A percentile compares a stretch with the other conserved stretches of the same genome.
These are phyloP conservation scores for Phaeodactylum tricornutum DNA, from an alignment of 108 stramenopile species.

Conservation along the genomic window DNA sequence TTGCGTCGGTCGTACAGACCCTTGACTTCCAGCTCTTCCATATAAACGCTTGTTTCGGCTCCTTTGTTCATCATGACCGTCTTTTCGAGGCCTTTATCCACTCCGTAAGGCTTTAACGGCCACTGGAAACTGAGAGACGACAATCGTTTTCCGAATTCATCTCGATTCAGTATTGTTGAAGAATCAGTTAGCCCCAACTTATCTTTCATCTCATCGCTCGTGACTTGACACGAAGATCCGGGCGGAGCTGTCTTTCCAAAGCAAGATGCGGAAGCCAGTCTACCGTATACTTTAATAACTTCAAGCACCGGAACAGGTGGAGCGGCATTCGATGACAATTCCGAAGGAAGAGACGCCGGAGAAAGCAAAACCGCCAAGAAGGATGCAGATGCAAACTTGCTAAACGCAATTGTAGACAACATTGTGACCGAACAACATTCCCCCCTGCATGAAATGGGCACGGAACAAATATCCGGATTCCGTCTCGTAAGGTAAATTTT, in stretches of 20 bases:
- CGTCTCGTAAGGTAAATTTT: too few species aligned
- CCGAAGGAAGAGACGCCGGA: background rate
- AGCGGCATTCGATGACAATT: background rate
- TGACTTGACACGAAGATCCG: constrained; percentile 25
- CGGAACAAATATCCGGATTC: too few species aligned
- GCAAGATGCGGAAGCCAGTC: constrained; percentile 18
- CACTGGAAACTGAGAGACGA: constrained; percentile 13
- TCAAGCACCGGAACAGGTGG: constrained; percentile 16
- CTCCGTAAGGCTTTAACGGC: constrained; percentile 28
- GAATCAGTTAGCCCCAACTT: background rate
- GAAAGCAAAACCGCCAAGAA: too few species aligned
- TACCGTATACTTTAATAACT: constrained; percentile 25
- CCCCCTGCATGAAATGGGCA: too few species aligned
- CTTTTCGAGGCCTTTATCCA: constrained; percentile 20
- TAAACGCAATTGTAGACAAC: too few species aligned
- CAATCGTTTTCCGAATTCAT: constrained; percentile 9
- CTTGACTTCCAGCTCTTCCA: constrained; percentile 24
- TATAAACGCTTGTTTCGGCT: constrained; percentile 25
- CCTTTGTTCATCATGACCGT: constrained; percentile 33
- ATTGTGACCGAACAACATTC: too few species aligned
- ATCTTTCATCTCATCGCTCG: constrained; percentile 7
- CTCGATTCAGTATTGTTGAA: constrained; percentile 1
- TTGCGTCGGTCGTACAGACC: constrained; percentile 26
- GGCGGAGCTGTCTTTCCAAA: constrained; percentile 19
- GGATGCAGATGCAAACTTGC: too few species aligned